These are phyloP conservation scores for Trichaptum fuscoviolaceum DNA, from an alignment of 768 basidiomycete genomes.

Conservation along the genomic window DNA sequence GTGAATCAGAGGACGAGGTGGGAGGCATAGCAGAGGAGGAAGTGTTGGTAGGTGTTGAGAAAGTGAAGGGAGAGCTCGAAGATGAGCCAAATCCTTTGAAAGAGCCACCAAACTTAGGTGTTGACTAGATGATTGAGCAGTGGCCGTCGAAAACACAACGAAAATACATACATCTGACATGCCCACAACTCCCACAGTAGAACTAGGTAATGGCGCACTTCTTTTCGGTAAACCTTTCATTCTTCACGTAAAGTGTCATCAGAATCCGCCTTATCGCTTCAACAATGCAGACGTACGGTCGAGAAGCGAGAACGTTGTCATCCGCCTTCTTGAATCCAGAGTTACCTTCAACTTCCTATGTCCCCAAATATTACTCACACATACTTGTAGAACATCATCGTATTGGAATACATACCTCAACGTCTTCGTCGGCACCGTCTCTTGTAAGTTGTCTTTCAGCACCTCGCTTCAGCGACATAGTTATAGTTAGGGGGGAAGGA, in stretches of 20 bases:
- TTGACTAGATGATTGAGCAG: conserved; percentile 14
- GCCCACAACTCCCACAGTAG: conserved; percentile 10
- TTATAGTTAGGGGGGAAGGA: background rate
- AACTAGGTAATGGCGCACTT: conserved; percentile 20
- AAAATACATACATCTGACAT: conserved; percentile 22
- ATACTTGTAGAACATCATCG: conserved; percentile 6
- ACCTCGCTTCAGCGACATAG: conserved; percentile 52
- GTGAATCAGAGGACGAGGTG: conserved; percentile 13
- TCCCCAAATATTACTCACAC: conserved; percentile 1
- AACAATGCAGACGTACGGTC: conserved; percentile 44
- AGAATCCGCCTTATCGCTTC: background rate
- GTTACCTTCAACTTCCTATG: conserved; percentile 36
- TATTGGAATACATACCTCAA: conserved; percentile 27
- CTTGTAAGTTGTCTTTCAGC: conserved; percentile 70
- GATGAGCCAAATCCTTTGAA: conserved; percentile 49
- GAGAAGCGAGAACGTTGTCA: conserved; percentile 44
- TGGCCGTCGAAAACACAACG: conserved; percentile 17
- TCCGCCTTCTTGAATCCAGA: conserved; percentile 56
- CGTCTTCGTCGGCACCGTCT: conserved; percentile 40
- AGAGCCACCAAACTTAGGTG: conserved; percentile 40
- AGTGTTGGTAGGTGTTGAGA: conserved; percentile 28
- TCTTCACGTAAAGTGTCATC: conserved; percentile 30
- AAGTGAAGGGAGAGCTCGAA: conserved; percentile 33
- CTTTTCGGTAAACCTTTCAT: conserved; percentile 64
- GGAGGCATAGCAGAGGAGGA: conserved; percentile 14